phyloP scores from a whole-genome alignment of 2,329 filamentous ascomycete genomes.

The Penicillium sp. region DNA sequence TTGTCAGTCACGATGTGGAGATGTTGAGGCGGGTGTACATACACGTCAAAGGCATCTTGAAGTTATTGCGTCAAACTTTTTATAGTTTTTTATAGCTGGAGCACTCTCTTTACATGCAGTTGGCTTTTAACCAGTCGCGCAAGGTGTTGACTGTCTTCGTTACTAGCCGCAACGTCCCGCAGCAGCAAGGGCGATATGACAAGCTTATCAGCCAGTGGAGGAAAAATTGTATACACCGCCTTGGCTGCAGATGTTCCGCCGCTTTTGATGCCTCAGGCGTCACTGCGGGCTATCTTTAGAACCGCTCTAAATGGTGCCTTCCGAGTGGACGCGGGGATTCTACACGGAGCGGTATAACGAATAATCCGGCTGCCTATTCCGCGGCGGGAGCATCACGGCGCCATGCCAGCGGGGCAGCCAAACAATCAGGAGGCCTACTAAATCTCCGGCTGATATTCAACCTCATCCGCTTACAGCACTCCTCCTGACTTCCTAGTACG shows the following conservation, averaged over 20 bases:
- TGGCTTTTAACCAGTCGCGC: not conserved
- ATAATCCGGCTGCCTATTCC: slow-evolving; percentile 28
- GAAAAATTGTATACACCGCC: slow-evolving; percentile 22
- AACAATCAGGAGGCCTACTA: slow-evolving; percentile 18
- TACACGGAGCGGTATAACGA: slow-evolving; percentile 26
- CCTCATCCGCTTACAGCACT: not conserved
- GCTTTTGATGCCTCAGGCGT: slow-evolving; percentile 6
- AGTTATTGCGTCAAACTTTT: not conserved
- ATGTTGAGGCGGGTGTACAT: slow-evolving; percentile 20
- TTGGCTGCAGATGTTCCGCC: slow-evolving; percentile 5
- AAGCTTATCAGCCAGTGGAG: slow-evolving; percentile 27
- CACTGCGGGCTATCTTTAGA: slow-evolving; percentile 9
- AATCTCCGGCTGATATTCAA: not conserved
- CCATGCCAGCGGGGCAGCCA: slow-evolving; percentile 23
- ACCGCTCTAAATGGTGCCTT: slow-evolving; percentile 1
- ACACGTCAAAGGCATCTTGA: slow-evolving; percentile 47
- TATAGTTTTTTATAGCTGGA: not conserved
- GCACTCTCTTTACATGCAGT: not conserved
- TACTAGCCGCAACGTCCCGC: slow-evolving; percentile 17
- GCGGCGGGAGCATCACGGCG: slow-evolving; percentile 19
- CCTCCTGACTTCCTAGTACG: not conserved
- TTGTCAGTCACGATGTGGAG: slow-evolving; percentile 23
- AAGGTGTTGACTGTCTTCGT: not conserved
- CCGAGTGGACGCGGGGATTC: slow-evolving; percentile 27
- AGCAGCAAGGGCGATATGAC: slow-evolving; percentile 21